Evolutionary conservation across 768 basidiomycete species (phyloP).

Genomic region (Mycena galopus): DNA sequence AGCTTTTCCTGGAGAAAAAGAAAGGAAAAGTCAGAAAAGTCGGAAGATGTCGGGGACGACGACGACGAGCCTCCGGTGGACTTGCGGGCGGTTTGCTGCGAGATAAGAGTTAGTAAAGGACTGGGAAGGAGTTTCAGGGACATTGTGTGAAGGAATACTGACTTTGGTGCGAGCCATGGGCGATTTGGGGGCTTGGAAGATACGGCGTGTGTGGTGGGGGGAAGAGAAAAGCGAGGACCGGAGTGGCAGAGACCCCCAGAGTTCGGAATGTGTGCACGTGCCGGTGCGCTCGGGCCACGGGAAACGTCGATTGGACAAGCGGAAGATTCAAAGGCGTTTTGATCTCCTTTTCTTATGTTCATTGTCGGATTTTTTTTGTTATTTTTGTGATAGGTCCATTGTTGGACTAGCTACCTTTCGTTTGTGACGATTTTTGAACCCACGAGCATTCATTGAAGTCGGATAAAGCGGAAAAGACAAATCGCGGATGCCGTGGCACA

Average conservation of each 20-base stretch:
- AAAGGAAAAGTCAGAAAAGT: constrained; percentile 41
- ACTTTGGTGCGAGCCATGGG: constrained; percentile 93
- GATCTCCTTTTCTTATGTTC: constrained; percentile 21
- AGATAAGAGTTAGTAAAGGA: constrained; percentile 45
- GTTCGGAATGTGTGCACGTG: constrained; percentile 62
- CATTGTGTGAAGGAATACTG: constrained; percentile 28
- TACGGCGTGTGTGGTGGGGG: constrained; percentile 1
- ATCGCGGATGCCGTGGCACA: neutral
- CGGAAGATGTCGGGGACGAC: constrained; percentile 27
- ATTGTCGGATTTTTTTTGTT: neutral
- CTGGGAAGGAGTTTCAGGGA: constrained; percentile 18
- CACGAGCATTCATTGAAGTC: neutral
- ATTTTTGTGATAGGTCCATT: neutral
- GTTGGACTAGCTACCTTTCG: neutral
- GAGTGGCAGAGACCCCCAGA: constrained; percentile 52
- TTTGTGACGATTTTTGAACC: neutral
- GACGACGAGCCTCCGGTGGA: constrained; percentile 90
- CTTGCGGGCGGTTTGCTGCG: constrained; percentile 98
- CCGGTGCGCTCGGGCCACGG: constrained; percentile 65
- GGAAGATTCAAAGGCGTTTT: constrained; percentile 32
- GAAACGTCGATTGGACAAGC: constrained; percentile 35
- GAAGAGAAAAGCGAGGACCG: constrained; percentile 36
- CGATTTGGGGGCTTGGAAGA: constrained; percentile 37
- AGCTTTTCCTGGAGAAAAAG: constrained; percentile 74
- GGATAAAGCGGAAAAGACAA: neutral